Percentiles rank a stretch among this genome's conserved stretches.
Conservation (phyloP, 108 stramenopile species). For the Aurantiochytrium sp. region DNA sequence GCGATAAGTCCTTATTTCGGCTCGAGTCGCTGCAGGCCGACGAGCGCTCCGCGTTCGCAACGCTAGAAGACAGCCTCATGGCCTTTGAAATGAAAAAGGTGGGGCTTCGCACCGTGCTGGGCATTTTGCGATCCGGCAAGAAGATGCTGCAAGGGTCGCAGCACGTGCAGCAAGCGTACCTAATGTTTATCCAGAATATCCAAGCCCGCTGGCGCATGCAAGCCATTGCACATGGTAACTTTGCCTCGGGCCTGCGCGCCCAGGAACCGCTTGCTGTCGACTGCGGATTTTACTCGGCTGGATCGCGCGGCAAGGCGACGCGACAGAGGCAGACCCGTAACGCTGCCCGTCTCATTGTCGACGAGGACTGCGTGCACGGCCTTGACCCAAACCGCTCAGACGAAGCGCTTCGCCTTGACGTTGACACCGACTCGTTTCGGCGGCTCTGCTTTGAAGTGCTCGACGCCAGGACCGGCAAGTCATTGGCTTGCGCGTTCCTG, state of each 20-base stretch:
- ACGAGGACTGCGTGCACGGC: neutral
- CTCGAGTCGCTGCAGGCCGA: neutral
- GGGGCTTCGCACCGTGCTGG: neutral
- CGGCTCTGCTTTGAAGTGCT: neutral
- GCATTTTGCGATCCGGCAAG: neutral
- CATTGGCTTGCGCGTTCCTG: neutral
- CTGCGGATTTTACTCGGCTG: neutral
- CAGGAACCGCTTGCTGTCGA: neutral
- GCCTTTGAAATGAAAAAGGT: slow-evolving; percentile 17
- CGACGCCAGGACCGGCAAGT: neutral
- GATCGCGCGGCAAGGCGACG: neutral
- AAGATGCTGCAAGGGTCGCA: neutral
- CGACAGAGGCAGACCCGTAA: neutral
- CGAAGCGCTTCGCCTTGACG: neutral
- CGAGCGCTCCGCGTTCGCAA: neutral
- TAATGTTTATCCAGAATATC: neutral
- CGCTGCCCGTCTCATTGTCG: neutral
- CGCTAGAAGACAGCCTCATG: neutral
- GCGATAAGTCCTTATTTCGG: neutral
- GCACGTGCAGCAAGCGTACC: neutral
- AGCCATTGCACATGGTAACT: neutral
- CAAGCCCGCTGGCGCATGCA: slow-evolving; percentile 1
- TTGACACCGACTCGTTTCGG: neutral
- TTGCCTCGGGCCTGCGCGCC: neutral
- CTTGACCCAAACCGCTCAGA: neutral